Evolutionary conservation across 2,329 filamentous ascomycete species (phyloP), one percentile per base, ranked within the genome.

Genomic region (Mycogone perniciosa): DNA sequence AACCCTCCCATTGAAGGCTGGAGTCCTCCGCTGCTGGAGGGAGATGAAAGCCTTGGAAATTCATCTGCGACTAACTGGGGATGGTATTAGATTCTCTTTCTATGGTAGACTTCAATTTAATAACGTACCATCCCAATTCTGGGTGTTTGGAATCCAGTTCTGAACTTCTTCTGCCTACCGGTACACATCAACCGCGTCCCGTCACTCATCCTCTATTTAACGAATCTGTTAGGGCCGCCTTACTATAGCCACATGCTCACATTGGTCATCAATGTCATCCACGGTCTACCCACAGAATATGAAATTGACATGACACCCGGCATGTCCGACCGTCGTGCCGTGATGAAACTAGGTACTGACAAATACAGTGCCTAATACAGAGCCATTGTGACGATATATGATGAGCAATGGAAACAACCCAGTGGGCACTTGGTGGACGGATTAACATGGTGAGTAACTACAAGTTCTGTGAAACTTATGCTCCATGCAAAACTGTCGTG

Each of bases 241-340:
- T n/a, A n/a, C n/a, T n/a, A n/a, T n/a, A n/a, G n/a, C n/a, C n/a
- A n/a, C n/a, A n/a, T n/a, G n/a, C n/a, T n/a, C n/a, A n/a, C n/a
- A n/a, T n/a, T n/a, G n/a, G n/a, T n/a, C n/a, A n/a, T n/a, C n/a
- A n/a, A n/a, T n/a, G n/a, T n/a, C n/a, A n/a, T n/a, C n/a, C n/a
- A n/a, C n/a, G n/a, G n/a, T n/a, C n/a, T n/a, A n/a, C n/a, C n/a
- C n/a, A n/a, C n/a, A n/a, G n/a, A n/a, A n/a, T 87, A 92, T 67
- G 89, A 95, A 71, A 95, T 95, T 62, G 89, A 95, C 76, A 95
- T 95, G 76, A 88, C 89, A 71, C 77, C 92, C 55, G 86, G 86
- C 35, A 88, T 93, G 65, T 85, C 85, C 58, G 87, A 87, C 48
- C 84, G 85, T 62, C 85, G 89, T 58, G 88, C 88, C 6, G 89